Percentiles rank a stretch among this genome's conserved stretches.
phyloP scores from a whole-genome alignment of 331 rosid species.

The Acacia pycnantha region DNA sequence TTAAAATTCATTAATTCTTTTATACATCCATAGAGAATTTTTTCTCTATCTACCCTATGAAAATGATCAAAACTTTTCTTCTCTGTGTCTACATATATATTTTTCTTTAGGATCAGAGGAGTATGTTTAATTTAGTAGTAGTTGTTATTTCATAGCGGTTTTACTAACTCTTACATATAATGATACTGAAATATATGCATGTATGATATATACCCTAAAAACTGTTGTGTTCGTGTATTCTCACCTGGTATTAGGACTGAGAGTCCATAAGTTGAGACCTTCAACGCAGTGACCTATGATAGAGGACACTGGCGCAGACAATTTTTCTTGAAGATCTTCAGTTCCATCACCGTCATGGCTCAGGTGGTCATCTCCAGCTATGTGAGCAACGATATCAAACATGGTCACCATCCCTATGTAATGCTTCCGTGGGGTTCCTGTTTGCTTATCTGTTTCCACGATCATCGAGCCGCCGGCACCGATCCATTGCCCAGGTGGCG shows the following conservation, averaged over 20 bases:
- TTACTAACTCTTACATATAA: no score
- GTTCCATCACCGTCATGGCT: conserved; percentile 19
- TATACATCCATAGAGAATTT: no score
- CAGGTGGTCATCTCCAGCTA: conserved; percentile 61
- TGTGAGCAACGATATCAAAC: conserved; percentile 79
- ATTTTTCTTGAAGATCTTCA: conserved; percentile 54
- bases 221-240: neutral
- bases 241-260: conserved; percentile 79
- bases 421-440: conserved; percentile 59
- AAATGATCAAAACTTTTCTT: no score
- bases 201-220: neutral
- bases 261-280: conserved; percentile 87
- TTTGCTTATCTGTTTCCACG: conserved; percentile 71
- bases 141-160: no score
- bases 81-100: no score
- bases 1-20: no score
- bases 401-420: conserved; percentile 87
- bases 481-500: conserved; percentile 92
- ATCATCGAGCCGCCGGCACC: conserved; percentile 94
- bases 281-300: conserved; percentile 72
- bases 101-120: no score
- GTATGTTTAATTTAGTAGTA: no score
- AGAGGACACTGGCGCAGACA: conserved; percentile 62
- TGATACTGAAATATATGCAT: neutral
- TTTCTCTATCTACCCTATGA: no score